Evolutionary conservation across 208 protist species (phyloP).

Genomic region (Eutreptiella sp.): DNA sequence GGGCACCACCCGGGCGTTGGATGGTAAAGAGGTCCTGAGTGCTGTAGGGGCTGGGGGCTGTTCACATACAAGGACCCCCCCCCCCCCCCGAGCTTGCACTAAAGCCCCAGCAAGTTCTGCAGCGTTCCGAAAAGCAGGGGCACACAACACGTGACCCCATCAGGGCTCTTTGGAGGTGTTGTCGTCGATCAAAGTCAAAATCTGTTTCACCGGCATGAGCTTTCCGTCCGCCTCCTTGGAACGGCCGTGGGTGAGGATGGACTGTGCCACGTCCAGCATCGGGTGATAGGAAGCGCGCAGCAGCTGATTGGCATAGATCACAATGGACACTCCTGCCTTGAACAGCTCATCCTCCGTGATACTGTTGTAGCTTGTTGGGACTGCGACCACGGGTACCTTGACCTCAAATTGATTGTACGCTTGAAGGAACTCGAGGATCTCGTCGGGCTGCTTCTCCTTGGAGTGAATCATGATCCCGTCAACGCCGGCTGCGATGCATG

Average conservation of each 20-base stretch:
- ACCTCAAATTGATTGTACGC: slow-evolving; percentile 46
- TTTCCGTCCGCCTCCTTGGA: not conserved
- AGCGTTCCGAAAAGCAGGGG: no score
- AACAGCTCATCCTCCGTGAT: slow-evolving; percentile 48
- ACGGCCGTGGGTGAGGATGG: slow-evolving; percentile 17
- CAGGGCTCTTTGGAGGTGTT: slow-evolving; percentile 4
- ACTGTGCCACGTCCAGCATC: slow-evolving; percentile 7
- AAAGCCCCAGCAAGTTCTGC: no score
- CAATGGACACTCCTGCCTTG: slow-evolving; percentile 46
- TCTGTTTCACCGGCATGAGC: slow-evolving; percentile 13
- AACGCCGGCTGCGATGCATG: slow-evolving; percentile 56
- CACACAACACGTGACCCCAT: no score
- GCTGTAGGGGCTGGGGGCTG: no score
- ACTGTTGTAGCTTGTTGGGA: slow-evolving; percentile 64
- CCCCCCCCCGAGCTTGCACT: no score
- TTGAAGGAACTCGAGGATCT: slow-evolving; percentile 61
- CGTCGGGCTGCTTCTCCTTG: slow-evolving; percentile 50
- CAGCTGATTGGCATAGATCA: slow-evolving; percentile 72
- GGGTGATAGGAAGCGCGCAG: slow-evolving; percentile 35
- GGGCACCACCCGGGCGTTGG: no score
- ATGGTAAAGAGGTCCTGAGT: no score
- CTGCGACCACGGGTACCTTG: slow-evolving; percentile 55
- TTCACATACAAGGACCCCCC: no score
- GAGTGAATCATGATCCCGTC: slow-evolving; percentile 66
- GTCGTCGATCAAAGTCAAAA: slow-evolving; percentile 20